These are phyloP conservation scores for Colletotrichum australisinense DNA, from an alignment of 2,329 filamentous ascomycete genomes.

Conservation along the genomic window DNA sequence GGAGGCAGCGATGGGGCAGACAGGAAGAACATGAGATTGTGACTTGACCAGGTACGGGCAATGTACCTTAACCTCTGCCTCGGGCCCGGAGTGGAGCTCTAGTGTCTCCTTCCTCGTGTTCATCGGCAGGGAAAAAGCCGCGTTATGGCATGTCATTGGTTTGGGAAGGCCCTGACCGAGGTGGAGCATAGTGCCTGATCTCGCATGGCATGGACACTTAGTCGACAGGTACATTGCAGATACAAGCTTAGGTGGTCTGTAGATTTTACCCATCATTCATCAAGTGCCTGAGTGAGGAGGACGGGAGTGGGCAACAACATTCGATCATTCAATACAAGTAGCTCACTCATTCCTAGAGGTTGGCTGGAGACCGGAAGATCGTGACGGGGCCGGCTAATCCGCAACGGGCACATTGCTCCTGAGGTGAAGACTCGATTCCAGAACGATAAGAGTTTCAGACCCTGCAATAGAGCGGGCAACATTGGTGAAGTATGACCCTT, in stretches of 20 bases:
- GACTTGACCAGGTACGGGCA: not conserved
- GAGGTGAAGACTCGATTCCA: not conserved
- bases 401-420: not conserved
- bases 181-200: conserved; percentile 34
- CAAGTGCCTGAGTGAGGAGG: not conserved
- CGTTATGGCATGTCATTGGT: conserved; percentile 12
- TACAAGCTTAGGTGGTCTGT: not conserved
- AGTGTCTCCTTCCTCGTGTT: conserved; percentile 7
- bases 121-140: not conserved
- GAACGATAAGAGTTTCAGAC: conserved; percentile 26
- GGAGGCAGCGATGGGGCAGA: not conserved
- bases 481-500: not conserved
- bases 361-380: not conserved
- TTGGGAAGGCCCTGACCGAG: conserved; percentile 20
- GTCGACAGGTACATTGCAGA: not conserved
- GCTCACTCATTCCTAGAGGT: not conserved
- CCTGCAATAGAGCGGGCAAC: conserved; percentile 4
- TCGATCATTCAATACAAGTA: not conserved
- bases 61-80: not conserved
- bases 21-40: not conserved
- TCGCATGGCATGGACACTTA: conserved; percentile 24
- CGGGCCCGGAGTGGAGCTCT: not conserved
- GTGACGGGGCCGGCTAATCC: conserved; percentile 11
- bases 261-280: not conserved
- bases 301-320: not conserved